Base-by-base conservation (phyloP, 139 green algal species). In the Coelastrella sp. region DNA sequence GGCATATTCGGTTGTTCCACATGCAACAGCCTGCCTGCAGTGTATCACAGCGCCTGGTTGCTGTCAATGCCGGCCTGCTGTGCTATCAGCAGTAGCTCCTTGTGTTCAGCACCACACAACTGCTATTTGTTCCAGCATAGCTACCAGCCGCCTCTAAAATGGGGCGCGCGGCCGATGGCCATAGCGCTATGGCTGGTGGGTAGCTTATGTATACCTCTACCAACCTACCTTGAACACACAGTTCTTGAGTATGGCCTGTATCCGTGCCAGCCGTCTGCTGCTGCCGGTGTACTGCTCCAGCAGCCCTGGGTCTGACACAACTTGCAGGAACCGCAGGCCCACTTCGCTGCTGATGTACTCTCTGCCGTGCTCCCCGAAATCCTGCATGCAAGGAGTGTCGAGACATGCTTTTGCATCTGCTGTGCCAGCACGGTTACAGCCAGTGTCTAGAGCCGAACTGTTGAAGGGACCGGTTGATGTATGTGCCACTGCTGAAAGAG, bases 281-380 rank as follows among this genome's bases (percentile, higher is more conserved):
- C 19, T 58, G 6, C 66, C 76, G 8, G 19, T 58, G 10, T 82
- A 20, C 73, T 73, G 22, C 4, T 20, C 8, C 85, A 94, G 23
- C 57, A 78, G 32, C 19, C 64, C 75, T 0, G 58, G 64, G 61
- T 96, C 81, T 2, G 92, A 93, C 57, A 99, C 93, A 59, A 92
- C 66, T 56, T 94, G 80, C 87, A 99, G 79, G 85, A 99, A 90
- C 54, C 91, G 78, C 76, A 99, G 86, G 7, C 92, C 97, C 22
- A 98, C 92, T 90, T 99, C 98, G 5, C 89, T 86, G 7, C 94
- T 97, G 58, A 99, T 96, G 47, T 97, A 94, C 94, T 99, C 98
- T 2, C 98, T 93, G 0, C 95, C 98, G 92, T 99, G 98, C 92
- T 99, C 94, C 4, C 97, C 98, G 96, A 98, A 99, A 88, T 97